phyloP scores from a whole-genome alignment of 805 yeast species.

The Zygosaccharomyces kombuchaensis region DNA sequence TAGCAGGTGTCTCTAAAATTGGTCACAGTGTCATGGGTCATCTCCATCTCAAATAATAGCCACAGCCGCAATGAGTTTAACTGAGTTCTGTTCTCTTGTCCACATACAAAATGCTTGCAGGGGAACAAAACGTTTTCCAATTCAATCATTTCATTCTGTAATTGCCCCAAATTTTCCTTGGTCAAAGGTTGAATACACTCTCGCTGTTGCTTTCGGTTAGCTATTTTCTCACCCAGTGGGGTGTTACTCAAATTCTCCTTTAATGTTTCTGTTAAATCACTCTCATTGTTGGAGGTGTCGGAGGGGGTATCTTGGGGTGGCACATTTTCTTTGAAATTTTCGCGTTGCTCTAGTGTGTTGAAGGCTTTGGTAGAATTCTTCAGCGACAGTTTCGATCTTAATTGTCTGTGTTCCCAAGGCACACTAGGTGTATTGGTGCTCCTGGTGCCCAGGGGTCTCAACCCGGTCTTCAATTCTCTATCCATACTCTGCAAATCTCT shows the following conservation, averaged over 20 bases:
- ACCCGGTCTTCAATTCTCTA: not conserved
- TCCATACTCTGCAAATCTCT: not conserved
- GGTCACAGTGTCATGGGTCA: constrained; percentile 20
- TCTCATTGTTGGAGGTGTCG: not conserved
- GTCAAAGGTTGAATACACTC: constrained; percentile 11
- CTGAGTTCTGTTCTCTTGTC: constrained; percentile 12
- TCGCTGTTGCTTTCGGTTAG: not conserved
- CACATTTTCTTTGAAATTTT: constrained; percentile 1
- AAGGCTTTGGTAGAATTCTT: not conserved
- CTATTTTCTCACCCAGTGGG: not conserved
- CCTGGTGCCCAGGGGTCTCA: not conserved
- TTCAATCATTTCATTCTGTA: constrained; percentile 22
- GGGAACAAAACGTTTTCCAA: constrained; percentile 12
- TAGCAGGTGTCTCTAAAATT: constrained; percentile 32
- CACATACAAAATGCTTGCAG: constrained; percentile 24
- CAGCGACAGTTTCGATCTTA: not conserved
- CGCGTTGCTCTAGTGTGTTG: not conserved
- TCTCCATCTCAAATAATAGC: constrained; percentile 35
- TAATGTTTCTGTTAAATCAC: constrained; percentile 5
- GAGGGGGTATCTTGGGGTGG: not conserved
- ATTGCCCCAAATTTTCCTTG: constrained; percentile 15
- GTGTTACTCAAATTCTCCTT: constrained; percentile 7
- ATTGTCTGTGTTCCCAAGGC: not conserved
- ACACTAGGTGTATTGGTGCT: not conserved
- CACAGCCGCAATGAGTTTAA: constrained; percentile 20